Base-by-base conservation (phyloP, 805 yeast genomes). In the Metschnikowia corniflorae region DNA sequence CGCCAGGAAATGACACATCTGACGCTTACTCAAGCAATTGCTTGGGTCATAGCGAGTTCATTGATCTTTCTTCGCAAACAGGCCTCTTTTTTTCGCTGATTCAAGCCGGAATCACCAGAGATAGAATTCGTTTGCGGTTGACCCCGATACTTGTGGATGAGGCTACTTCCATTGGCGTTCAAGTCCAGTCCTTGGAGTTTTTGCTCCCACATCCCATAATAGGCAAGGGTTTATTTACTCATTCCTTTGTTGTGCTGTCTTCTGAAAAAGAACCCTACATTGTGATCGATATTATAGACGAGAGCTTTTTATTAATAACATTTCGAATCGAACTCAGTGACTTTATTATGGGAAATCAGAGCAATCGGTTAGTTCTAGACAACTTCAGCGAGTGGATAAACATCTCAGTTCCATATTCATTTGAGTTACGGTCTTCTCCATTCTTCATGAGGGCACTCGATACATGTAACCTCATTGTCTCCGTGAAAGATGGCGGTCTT, bases 401-500 rank as follows among this genome's bases (percentile, higher is more conserved):
- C 41, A 76, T 80, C 36, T 73, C 84, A 6, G 73, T 75, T 24
- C 89, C 93, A 1, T 84, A 81, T 55, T 16, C 72, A n/a, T 68
- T 68, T 47, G 73, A 68, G 39, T 54, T 68, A 38, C 53, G 68
- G 29, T 61, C 55, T 4, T 38, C 51, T 1, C 87, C 91, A 2
- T 73, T 75, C 28, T 58, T 70, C 15, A 49, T 83, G 42, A 63
- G 68, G 33, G 56, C 81, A 1, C 57, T 79, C 12, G 69, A 75
- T 21, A 43, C 61, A 0, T 49, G 53, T 3, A 68, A 71, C 29
- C 53, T 78, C 7, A 54, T 87, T 3, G 77, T 82, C 0, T 68
- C 86, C 4, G 64, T 88, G 32, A 69, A 71, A 29, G 95, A 89
- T 60, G 96, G 97, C 17, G 86, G 89, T 1, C 55, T 88, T 27